Evolutionary conservation across 2,329 filamentous ascomycete species (phyloP).

Genomic region (Hypocrella siamensis): DNA sequence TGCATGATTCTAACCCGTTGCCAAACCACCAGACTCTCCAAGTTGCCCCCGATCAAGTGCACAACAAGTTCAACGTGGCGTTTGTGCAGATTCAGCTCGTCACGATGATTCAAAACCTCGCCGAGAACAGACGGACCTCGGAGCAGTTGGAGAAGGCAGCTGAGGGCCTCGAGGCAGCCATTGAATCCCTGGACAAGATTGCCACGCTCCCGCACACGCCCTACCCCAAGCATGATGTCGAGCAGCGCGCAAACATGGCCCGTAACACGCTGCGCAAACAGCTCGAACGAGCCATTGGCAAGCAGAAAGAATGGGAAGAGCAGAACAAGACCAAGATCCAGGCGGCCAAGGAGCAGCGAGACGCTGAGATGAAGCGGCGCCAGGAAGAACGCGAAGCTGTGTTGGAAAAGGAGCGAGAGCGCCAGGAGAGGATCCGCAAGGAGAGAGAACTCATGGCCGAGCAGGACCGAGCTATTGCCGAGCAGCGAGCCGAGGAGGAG

Average conservation of each 20-base stretch:
- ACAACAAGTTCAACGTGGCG: constrained; percentile 94
- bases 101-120: constrained; percentile 57
- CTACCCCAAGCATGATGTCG: constrained; percentile 79
- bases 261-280: constrained; percentile 89
- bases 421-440: constrained; percentile 67
- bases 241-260: constrained; percentile 94
- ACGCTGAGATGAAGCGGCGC: constrained; percentile 62
- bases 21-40: constrained; percentile 47
- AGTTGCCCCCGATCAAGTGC: constrained; percentile 66
- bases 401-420: constrained; percentile 54
- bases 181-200: constrained; percentile 52
- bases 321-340: constrained; percentile 81
- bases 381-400: constrained; percentile 60
- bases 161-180: constrained; percentile 70
- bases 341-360: constrained; percentile 62
- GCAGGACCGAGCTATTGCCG: constrained; percentile 56
- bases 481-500: constrained; percentile 33
- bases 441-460: constrained; percentile 72
- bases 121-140: constrained; percentile 62
- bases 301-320: constrained; percentile 81
- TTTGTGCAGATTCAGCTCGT: constrained; percentile 95
- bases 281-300: constrained; percentile 68
- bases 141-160: constrained; percentile 69
- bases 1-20: no score
- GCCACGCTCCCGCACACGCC: constrained; percentile 53